Evolutionary conservation across 495 filamentous ascomycete genomes (phyloP).

Genomic region (Daldinia grandis): DNA sequence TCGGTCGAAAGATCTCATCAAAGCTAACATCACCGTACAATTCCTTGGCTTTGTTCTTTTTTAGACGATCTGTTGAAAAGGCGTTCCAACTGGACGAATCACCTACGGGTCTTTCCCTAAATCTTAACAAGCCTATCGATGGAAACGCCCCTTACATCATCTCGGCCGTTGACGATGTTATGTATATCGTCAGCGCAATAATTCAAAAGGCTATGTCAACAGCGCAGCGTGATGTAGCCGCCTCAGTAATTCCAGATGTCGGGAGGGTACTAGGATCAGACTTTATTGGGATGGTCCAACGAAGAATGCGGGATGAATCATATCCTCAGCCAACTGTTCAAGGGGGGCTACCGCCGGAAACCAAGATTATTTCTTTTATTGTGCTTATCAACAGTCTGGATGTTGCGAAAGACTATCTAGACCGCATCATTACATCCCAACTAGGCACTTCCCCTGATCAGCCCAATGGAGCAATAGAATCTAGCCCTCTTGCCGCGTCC

Average conservation of each 20-base stretch:
- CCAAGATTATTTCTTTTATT: constrained; percentile 83
- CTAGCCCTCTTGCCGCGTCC: constrained; percentile 62
- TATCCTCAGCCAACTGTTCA: constrained; percentile 81
- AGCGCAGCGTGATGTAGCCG: constrained; percentile 77
- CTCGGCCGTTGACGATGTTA: constrained; percentile 95
- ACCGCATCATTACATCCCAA: constrained; percentile 79
- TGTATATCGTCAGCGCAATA: constrained; percentile 97
- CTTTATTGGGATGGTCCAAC: constrained; percentile 96
- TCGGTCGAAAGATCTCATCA: constrained; percentile 76
- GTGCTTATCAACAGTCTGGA: constrained; percentile 96
- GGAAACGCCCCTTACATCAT: constrained; percentile 88
- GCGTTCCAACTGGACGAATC: constrained; percentile 98
- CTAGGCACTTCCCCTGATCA: constrained; percentile 56
- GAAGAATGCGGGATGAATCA: constrained; percentile 94
- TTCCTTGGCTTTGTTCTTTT: constrained; percentile 91
- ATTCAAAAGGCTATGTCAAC: constrained; percentile 86
- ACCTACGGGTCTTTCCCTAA: constrained; percentile 80
- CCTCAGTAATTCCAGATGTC: constrained; percentile 80
- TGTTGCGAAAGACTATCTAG: constrained; percentile 84
- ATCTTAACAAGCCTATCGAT: constrained; percentile 69
- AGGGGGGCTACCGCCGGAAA: constrained; percentile 82
- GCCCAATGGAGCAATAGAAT: constrained; percentile 35
- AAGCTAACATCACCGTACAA: constrained; percentile 82
- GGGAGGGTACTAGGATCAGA: constrained; percentile 87
- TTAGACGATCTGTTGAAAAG: constrained; percentile 93